Conservation (phyloP, 495 filamentous ascomycete species). For the Xylaria telfairii region DNA sequence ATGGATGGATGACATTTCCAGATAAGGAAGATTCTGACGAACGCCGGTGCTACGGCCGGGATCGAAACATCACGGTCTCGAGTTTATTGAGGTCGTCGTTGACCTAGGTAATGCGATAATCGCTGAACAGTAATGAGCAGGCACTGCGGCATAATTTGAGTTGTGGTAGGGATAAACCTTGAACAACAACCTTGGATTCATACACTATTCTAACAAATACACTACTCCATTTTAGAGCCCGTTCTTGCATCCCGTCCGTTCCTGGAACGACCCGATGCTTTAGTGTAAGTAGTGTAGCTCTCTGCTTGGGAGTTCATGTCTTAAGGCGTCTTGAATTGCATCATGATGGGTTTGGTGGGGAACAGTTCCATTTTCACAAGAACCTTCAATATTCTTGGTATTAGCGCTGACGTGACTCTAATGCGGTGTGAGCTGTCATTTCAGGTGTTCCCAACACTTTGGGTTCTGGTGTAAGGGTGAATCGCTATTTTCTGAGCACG, state of each 20-base stretch:
- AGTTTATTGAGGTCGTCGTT: not conserved
- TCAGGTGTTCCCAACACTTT: constrained; percentile 25
- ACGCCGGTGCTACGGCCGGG: not conserved
- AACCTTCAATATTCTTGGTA: constrained; percentile 7
- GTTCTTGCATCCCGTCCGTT: constrained; percentile 21
- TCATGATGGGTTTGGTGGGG: not conserved
- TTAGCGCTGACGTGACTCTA: constrained; percentile 19
- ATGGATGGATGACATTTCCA: not conserved
- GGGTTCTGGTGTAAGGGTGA: constrained; percentile 3
- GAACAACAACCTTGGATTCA: not conserved
- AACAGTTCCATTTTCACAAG: not conserved
- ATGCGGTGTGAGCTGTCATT: constrained; percentile 12
- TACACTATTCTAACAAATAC: not conserved
- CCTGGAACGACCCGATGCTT: constrained; percentile 14
- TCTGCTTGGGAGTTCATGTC: no score
- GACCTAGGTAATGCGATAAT: not conserved
- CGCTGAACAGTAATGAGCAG: not conserved
- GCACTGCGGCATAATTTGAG: not conserved
- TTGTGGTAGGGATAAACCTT: constrained; percentile 23
- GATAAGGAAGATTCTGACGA: not conserved
- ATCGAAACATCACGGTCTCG: constrained; percentile 2
- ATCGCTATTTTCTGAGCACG: constrained; percentile 19
- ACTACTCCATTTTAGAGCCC: constrained; percentile 11
- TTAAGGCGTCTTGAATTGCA: not conserved
- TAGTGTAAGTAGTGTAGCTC: no score